Evolutionary conservation across 2,329 filamentous ascomycete species (phyloP), one percentile per base, ranked within the genome.

Genomic region (Sporothrix globosa): DNA sequence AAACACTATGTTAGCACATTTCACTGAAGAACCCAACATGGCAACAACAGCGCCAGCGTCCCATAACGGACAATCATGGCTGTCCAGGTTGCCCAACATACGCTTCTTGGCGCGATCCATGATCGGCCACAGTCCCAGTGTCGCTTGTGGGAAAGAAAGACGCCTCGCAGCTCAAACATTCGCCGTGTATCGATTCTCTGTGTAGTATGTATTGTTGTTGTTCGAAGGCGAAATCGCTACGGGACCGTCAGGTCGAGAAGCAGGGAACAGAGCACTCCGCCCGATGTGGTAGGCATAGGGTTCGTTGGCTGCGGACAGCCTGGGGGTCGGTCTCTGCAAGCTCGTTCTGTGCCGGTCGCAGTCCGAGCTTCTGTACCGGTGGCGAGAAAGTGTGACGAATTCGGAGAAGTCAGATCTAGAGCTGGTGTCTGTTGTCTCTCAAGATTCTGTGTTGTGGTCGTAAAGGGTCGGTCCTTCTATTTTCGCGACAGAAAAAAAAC

Each of bases 101-200:
- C 88, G 86, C 83, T 88, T 88, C 78, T 86, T 87, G 81, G 83
- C 82, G 82, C 88, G 87, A 84, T 90, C 87, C 88, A 90, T 90
- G 76, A 74, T 78, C 79, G 80, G 82, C 78, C 79, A 80, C 71
- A 67, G 66, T 72, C 71, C 71, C 53, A 60, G 58, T 74, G 73
- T 60, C 50, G 34, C 46, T 56, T 58, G 67, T 58, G 46, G 34
- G 41, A 50, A 53, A 50, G 50, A 30, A 63, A 48, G 30, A 19
- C 21, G 21, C 30, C 21, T 68, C 56, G 48, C 56, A 56, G 54
- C 24, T 54, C 46, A 61, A 68, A 63, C 71, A 70, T 67, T 52
- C 56, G 68, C 44, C 27, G 68, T 34, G 9, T 68, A 21, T 50
- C 17, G 30, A 14, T 21, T 53, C 27, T n/a, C 24, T 41, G 4